Evolutionary conservation across 129 eudicot genomes (phyloP).

Genomic region (Flaveria ramosissima): DNA sequence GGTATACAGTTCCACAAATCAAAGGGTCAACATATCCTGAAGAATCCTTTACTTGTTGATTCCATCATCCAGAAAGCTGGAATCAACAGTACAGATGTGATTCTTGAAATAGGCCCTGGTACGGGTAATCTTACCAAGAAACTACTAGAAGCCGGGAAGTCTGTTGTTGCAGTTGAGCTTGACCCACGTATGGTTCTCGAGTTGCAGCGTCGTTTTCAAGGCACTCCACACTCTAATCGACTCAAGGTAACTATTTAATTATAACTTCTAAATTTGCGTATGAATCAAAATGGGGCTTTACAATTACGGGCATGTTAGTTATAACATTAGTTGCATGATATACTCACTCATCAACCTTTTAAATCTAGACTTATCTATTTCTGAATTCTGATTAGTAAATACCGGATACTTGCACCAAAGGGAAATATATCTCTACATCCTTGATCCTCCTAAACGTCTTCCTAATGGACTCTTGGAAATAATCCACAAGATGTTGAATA

Average conservation of each 20-base stretch:
- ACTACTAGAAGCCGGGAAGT: slow-evolving; percentile 87
- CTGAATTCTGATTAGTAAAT: too few relatives aligned
- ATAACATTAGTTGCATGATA: neutral
- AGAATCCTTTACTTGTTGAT: slow-evolving; percentile 80
- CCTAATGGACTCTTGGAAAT: neutral
- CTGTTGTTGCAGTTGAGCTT: slow-evolving; percentile 91
- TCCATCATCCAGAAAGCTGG: slow-evolving; percentile 87
- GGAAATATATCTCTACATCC: neutral
- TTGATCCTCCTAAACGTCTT: too few relatives aligned
- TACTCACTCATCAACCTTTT: neutral
- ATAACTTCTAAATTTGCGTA: neutral
- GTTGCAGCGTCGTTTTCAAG: slow-evolving; percentile 88
- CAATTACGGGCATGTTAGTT: neutral
- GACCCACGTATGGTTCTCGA: slow-evolving; percentile 98
- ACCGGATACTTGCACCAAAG: too few relatives aligned
- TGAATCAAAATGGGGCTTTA: neutral
- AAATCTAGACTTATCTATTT: too few relatives aligned
- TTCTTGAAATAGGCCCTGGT: slow-evolving; percentile 98
- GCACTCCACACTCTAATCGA: slow-evolving; percentile 64
- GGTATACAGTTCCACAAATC: slow-evolving; percentile 94
- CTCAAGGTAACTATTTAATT: slow-evolving; percentile 47
- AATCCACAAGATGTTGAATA: neutral
- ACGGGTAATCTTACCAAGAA: slow-evolving; percentile 96
- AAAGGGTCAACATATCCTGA: slow-evolving; percentile 87
- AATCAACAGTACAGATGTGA: slow-evolving; percentile 65